These are phyloP conservation scores for Coemansia umbellata DNA, from an alignment of 192 early-diverging fungal species.

Conservation along the genomic window DNA sequence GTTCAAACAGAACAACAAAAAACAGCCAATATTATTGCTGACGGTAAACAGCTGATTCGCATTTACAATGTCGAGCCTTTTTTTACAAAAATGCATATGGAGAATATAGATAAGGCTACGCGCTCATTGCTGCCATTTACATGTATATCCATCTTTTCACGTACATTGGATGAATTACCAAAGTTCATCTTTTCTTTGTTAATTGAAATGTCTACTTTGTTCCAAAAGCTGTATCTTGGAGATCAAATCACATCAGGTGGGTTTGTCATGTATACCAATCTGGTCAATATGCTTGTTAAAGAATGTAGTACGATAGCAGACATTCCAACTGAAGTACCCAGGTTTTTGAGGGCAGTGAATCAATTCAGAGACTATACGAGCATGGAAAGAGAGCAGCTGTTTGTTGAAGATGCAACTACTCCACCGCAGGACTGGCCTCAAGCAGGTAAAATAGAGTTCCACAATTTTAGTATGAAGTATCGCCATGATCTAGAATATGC, in stretches of 20 bases:
- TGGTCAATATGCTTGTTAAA: background rate
- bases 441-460: slow-evolving; percentile 56
- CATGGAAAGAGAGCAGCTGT: slow-evolving; percentile 8
- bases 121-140: slow-evolving; percentile 49
- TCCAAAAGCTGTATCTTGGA: slow-evolving; percentile 7
- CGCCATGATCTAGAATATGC: slow-evolving; percentile 44
- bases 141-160: slow-evolving; percentile 59
- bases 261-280: slow-evolving; percentile 1
- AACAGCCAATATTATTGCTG: slow-evolving; percentile 18
- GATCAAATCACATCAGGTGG: slow-evolving; percentile 15
- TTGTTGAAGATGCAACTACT: slow-evolving; percentile 12
- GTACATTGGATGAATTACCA: slow-evolving; percentile 44
- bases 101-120: slow-evolving; percentile 58
- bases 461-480: slow-evolving; percentile 56
- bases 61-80: slow-evolving; percentile 55
- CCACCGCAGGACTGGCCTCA: slow-evolving; percentile 64
- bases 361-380: slow-evolving; percentile 1
- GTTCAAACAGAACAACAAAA: background rate
- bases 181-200: slow-evolving; percentile 31
- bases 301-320: background rate
- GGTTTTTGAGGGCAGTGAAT: background rate
- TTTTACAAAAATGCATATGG: slow-evolving; percentile 55
- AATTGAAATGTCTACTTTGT: slow-evolving; percentile 6
- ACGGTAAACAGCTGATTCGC: slow-evolving; percentile 65
- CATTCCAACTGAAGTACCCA: background rate